Conservation (phyloP, 805 yeast species). For the Teunomyces stri region DNA sequence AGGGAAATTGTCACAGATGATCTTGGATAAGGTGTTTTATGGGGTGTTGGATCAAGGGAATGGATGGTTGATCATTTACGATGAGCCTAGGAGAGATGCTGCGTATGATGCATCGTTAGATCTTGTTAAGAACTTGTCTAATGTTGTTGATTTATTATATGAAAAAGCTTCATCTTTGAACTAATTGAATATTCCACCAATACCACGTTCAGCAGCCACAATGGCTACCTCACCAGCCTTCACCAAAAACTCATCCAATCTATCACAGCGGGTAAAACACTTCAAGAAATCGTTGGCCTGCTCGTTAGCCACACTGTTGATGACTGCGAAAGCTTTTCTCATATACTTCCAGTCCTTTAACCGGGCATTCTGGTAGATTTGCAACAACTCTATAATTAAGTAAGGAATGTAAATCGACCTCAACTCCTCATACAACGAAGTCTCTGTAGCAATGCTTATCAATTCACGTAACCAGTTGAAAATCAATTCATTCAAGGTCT, state of each 20-base stretch:
- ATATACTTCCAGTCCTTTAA: conserved; percentile 44
- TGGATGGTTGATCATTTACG: conserved; percentile 93
- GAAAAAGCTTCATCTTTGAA: conserved; percentile 89
- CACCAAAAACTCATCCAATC: conserved; percentile 51
- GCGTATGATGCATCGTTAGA: conserved; percentile 86
- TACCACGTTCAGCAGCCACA: conserved; percentile 44
- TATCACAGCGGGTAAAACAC: conserved; percentile 57
- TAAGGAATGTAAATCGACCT: conserved; percentile 73
- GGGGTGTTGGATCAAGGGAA: conserved; percentile 98
- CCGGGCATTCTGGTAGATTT: conserved; percentile 42
- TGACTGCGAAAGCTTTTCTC: conserved; percentile 55
- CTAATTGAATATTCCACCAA: conserved; percentile 40
- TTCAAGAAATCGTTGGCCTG: conserved; percentile 53
- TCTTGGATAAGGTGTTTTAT: conserved; percentile 88
- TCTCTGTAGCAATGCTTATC: conserved; percentile 26
- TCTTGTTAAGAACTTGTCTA: conserved; percentile 80
- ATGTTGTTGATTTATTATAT: conserved; percentile 84
- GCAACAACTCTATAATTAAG: conserved; percentile 64
- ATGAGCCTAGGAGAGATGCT: conserved; percentile 83
- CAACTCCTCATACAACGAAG: conserved; percentile 46
- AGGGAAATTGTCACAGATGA: conserved; percentile 94
- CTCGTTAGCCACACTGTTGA: conserved; percentile 68
- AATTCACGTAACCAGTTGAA: conserved; percentile 38
- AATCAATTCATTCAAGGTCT: conserved; percentile 26
- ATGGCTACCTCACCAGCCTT: conserved; percentile 59